Evolutionary conservation across 1,139 yeast genomes (phyloP).

Genomic region (Hemisphaericaspora lyxosophila): DNA sequence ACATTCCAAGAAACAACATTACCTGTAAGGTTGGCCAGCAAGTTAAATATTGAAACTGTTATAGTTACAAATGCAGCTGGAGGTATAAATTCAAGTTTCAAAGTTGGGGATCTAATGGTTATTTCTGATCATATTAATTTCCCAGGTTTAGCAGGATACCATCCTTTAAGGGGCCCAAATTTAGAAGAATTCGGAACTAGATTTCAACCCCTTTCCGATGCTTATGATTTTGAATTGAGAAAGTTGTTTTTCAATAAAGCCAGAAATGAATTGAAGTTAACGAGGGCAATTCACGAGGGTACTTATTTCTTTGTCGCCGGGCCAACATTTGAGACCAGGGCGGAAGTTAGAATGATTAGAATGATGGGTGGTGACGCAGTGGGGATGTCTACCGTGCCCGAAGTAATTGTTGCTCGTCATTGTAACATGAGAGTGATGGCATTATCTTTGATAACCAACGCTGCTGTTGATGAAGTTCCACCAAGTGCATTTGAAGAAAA

Average conservation of each 20-base stretch:
- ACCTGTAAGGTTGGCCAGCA: slow-evolving; percentile 75
- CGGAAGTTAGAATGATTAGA: slow-evolving; percentile 79
- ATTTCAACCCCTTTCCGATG: slow-evolving; percentile 85
- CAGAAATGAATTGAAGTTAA: slow-evolving; percentile 46
- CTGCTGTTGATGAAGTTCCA: slow-evolving; percentile 73
- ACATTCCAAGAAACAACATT: slow-evolving; percentile 76
- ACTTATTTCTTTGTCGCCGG: slow-evolving; percentile 85
- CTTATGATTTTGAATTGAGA: slow-evolving; percentile 76
- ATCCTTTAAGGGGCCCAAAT: slow-evolving; percentile 88
- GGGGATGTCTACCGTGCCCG: slow-evolving; percentile 98
- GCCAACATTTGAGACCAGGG: slow-evolving; percentile 91
- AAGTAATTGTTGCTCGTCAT: slow-evolving; percentile 89
- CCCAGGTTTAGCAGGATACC: slow-evolving; percentile 87
- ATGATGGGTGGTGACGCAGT: slow-evolving; percentile 88
- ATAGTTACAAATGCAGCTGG: slow-evolving; percentile 96
- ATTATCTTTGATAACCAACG: slow-evolving; percentile 81
- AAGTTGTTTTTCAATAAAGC: slow-evolving; percentile 55
- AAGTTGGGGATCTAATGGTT: slow-evolving; percentile 89
- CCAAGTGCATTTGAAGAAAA: slow-evolving; percentile 65
- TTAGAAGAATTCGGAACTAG: slow-evolving; percentile 79
- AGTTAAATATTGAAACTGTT: slow-evolving; percentile 58
- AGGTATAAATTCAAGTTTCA: slow-evolving; percentile 64
- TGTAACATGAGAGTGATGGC: slow-evolving; percentile 81
- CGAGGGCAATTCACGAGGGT: slow-evolving; percentile 79
- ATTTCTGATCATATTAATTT: slow-evolving; percentile 84